Percentiles rank a stretch among this genome's conserved stretches.
Evolutionary conservation across 2,329 filamentous ascomycete genomes (phyloP).

Genomic region (Plenodomus lindquistii): DNA sequence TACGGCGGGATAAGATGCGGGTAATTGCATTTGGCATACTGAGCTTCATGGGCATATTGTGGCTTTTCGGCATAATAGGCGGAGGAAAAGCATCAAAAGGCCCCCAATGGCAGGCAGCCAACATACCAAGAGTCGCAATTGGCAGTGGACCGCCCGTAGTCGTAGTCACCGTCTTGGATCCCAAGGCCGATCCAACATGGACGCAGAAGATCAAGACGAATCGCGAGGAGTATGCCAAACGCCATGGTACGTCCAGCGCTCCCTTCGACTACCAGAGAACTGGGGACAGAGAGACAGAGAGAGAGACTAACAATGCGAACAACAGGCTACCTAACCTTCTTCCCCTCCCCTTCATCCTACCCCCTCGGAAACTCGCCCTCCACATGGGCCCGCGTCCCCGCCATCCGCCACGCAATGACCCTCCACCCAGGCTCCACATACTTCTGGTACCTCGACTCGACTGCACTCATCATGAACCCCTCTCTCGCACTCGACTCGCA

Average conservation of each 20-base stretch:
- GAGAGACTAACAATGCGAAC: constrained; percentile 9
- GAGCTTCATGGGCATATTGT: constrained; percentile 53
- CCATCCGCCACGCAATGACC: constrained; percentile 85
- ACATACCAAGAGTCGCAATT: constrained; percentile 40
- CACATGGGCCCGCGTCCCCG: constrained; percentile 79
- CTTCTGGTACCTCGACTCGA: constrained; percentile 85
- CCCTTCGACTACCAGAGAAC: not conserved
- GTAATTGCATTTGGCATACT: constrained; percentile 60
- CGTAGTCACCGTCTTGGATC: constrained; percentile 83
- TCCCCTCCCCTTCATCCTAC: constrained; percentile 77
- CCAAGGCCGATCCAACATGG: constrained; percentile 67
- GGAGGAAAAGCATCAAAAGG: constrained; percentile 12
- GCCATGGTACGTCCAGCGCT: constrained; percentile 66
- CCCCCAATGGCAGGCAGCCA: constrained; percentile 12
- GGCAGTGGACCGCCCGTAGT: constrained; percentile 63
- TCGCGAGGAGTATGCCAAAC: constrained; percentile 78
- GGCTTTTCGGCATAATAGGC: constrained; percentile 40
- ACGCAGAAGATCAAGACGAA: constrained; percentile 78
- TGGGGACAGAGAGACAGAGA: not conserved
- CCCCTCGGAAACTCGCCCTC: constrained; percentile 60
- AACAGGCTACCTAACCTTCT: constrained; percentile 83
- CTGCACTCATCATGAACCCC: constrained; percentile 88
- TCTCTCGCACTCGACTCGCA: constrained; percentile 69
- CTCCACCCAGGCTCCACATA: constrained; percentile 75
- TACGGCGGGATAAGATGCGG: constrained; percentile 65